Percentiles rank a stretch among this genome's conserved stretches.
Conservation (phyloP, 192 early-diverging fungal genomes). For the Dissophora globulifera region DNA sequence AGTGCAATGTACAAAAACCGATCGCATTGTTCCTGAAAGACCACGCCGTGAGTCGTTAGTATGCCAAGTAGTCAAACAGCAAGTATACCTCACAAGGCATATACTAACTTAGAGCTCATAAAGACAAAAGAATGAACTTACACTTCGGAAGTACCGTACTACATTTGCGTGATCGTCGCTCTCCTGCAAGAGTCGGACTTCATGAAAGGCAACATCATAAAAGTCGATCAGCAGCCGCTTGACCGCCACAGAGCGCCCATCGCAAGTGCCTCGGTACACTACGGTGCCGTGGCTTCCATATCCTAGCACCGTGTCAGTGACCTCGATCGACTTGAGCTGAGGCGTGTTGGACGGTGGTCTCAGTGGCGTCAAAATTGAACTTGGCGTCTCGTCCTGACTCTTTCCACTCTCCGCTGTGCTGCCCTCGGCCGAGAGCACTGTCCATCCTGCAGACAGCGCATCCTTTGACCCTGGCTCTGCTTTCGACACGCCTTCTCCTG, state of each 20-base stretch:
- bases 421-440: neutral
- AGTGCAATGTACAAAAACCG: conserved; percentile 98
- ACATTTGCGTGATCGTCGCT: conserved; percentile 97
- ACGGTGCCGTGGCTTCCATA: conserved; percentile 98
- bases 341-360: conserved; percentile 39
- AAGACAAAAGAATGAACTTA: no score
- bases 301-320: conserved; percentile 75
- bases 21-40: conserved; percentile 86
- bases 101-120: no score
- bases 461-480: neutral
- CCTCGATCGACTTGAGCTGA: conserved; percentile 62
- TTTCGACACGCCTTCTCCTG: neutral
- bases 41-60: no score
- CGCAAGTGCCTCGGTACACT: conserved; percentile 94
- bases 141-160: conserved; percentile 91
- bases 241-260: conserved; percentile 91
- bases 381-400: neutral
- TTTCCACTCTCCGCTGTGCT: neutral
- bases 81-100: no score
- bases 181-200: conserved; percentile 91
- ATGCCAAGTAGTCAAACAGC: neutral
- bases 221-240: conserved; percentile 95
- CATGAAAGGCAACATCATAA: conserved; percentile 95
- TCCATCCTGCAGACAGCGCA: neutral
- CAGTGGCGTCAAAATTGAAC: neutral